Conservation (phyloP, 148 eudicot species). For the Vaccinium darrowii region DNA sequence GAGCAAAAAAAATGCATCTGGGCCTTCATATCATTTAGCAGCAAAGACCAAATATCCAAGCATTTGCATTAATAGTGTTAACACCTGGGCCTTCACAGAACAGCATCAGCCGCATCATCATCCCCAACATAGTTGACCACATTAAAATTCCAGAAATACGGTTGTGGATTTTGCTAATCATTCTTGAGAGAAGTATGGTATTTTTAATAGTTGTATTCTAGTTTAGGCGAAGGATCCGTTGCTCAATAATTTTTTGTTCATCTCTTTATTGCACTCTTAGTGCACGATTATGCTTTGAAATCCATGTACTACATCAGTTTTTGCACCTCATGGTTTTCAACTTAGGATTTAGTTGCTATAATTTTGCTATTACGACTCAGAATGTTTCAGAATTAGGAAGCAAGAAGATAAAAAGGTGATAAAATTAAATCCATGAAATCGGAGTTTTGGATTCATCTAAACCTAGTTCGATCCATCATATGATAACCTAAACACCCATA, state of each 20-base stretch:
- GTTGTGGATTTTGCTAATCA: slow-evolving; percentile 34
- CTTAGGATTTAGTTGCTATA: neutral
- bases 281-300: neutral
- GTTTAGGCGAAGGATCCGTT: neutral
- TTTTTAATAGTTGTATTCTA: slow-evolving; percentile 54
- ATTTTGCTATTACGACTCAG: neutral
- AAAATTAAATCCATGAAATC: neutral
- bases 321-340: neutral
- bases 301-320: neutral
- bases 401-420: neutral
- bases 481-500: neutral
- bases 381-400: neutral
- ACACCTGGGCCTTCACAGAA: too few relatives aligned
- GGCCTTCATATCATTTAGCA: too few relatives aligned
- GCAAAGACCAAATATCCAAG: too few relatives aligned
- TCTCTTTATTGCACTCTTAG: neutral
- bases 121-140: too few relatives aligned
- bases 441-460: too few relatives aligned
- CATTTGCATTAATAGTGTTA: too few relatives aligned
- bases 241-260: neutral
- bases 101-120: too few relatives aligned
- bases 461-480: neutral
- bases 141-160: too few relatives aligned
- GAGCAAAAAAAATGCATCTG: too few relatives aligned
- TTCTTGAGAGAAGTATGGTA: slow-evolving; percentile 46